These are phyloP conservation scores for Metschnikowia orientalis DNA, from an alignment of 805 yeast genomes.

Conservation along the genomic window DNA sequence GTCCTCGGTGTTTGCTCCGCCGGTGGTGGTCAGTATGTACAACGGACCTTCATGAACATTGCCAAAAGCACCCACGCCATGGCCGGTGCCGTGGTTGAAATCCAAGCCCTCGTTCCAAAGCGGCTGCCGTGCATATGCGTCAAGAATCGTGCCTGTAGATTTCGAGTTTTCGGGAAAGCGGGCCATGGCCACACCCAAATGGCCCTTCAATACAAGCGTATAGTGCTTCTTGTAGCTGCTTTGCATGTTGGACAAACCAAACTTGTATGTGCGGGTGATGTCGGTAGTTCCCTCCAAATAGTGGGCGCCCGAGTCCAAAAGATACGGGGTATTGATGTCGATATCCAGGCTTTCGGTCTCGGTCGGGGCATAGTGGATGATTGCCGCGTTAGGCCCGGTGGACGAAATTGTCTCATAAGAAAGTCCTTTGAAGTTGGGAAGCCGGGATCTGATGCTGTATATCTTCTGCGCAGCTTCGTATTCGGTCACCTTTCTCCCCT, in stretches of 20 bases:
- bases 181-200: conserved; percentile 76
- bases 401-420: conserved; percentile 77
- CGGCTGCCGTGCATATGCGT: conserved; percentile 75
- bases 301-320: conserved; percentile 90
- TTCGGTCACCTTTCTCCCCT: conserved; percentile 48
- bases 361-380: conserved; percentile 73
- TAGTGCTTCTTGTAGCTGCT: conserved; percentile 59
- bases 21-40: conserved; percentile 60
- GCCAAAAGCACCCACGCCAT: conserved; percentile 90
- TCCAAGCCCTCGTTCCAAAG: conserved; percentile 80
- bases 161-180: conserved; percentile 62
- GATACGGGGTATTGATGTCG: conserved; percentile 62
- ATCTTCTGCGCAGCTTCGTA: conserved; percentile 61
- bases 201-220: conserved; percentile 88
- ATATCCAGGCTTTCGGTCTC: conserved; percentile 53
- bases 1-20: conserved; percentile 47
- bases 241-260: conserved; percentile 32
- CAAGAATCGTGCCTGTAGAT: conserved; percentile 72
- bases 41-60: conserved; percentile 95
- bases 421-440: conserved; percentile 56
- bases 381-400: conserved; percentile 69
- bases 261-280: conserved; percentile 83
- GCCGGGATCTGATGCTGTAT: conserved; percentile 48
- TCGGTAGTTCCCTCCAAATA: conserved; percentile 94
- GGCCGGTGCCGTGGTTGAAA: conserved; percentile 94